These are phyloP conservation scores for Termitomyces sp. DNA, from an alignment of 768 basidiomycete species.

Conservation along the genomic window DNA sequence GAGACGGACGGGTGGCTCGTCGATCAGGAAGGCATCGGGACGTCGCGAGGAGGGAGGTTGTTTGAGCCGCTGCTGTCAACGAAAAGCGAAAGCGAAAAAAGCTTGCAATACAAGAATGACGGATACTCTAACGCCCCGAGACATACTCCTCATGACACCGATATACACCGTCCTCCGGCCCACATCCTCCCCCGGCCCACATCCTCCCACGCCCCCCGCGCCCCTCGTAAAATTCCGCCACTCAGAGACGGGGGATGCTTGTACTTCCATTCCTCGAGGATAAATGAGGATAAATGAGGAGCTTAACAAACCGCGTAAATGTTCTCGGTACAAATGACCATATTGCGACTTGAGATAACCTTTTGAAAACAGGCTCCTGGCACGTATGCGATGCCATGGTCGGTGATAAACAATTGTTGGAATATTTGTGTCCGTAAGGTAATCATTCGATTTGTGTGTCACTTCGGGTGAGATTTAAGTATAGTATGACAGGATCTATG, in stretches of 20 bases:
- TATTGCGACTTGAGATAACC: too few species aligned
- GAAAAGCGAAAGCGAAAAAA: too few species aligned
- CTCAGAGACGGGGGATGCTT: too few species aligned
- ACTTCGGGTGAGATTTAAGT: not conserved
- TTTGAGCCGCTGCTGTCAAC: too few species aligned
- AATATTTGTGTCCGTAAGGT: not conserved
- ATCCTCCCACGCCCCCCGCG: conserved; percentile 22
- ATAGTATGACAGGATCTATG: not conserved
- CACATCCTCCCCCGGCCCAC: conserved; percentile 20
- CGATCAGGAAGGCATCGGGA: conserved; percentile 14
- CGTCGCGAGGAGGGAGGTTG: conserved; percentile 12
- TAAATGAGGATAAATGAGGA: too few species aligned
- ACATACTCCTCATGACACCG: conserved; percentile 65
- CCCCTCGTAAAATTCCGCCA: conserved; percentile 77
- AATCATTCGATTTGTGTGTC: not conserved
- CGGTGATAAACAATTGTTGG: too few species aligned
- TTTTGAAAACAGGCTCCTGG: too few species aligned
- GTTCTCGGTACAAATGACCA: too few species aligned
- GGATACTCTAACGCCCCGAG: conserved; percentile 32
- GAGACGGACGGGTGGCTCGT: conserved; percentile 19
- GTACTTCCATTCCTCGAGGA: too few species aligned
- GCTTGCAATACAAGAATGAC: too few species aligned
- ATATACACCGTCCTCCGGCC: conserved; percentile 21
- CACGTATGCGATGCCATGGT: too few species aligned
- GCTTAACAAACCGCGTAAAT: too few species aligned